Evolutionary conservation across 2,329 filamentous ascomycete species (phyloP).

Genomic region (Talaromyces sp.): DNA sequence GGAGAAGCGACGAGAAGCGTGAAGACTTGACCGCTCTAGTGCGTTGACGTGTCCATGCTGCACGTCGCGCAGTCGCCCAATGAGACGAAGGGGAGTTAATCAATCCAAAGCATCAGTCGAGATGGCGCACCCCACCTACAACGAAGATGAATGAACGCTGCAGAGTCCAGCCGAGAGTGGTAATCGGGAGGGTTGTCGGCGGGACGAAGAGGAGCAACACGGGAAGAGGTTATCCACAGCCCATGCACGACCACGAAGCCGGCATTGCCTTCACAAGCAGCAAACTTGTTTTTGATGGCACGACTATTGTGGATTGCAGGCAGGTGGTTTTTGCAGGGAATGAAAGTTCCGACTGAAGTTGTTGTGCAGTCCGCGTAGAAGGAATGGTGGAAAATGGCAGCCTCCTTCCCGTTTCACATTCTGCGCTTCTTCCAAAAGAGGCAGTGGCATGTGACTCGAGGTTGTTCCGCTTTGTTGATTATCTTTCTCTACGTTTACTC

Average conservation of each 20-base stretch:
- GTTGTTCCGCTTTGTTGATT: no score
- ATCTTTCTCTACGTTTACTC: no score
- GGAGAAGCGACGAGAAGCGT: neutral
- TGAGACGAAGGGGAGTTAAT: constrained; percentile 13
- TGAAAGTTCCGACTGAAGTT: neutral
- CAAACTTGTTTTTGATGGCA: neutral
- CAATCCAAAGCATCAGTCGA: neutral
- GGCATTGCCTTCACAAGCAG: neutral
- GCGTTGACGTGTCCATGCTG: constrained; percentile 31
- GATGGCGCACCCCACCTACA: constrained; percentile 2
- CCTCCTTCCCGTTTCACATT: neutral
- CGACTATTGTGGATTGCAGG: neutral
- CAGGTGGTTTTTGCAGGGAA: neutral
- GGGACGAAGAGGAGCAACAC: neutral
- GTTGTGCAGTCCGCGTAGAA: neutral
- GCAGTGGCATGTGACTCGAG: neutral
- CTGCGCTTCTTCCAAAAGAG: neutral
- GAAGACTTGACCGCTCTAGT: constrained; percentile 18
- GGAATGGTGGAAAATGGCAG: neutral
- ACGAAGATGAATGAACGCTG: neutral
- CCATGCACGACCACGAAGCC: constrained; percentile 5
- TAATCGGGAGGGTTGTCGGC: neutral
- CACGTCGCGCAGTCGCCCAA: constrained; percentile 21
- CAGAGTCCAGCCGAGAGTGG: neutral
- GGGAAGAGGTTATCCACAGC: neutral